phyloP scores from a whole-genome alignment of 805 yeast species.

The Wickerhamomyces kurtzmanii region DNA sequence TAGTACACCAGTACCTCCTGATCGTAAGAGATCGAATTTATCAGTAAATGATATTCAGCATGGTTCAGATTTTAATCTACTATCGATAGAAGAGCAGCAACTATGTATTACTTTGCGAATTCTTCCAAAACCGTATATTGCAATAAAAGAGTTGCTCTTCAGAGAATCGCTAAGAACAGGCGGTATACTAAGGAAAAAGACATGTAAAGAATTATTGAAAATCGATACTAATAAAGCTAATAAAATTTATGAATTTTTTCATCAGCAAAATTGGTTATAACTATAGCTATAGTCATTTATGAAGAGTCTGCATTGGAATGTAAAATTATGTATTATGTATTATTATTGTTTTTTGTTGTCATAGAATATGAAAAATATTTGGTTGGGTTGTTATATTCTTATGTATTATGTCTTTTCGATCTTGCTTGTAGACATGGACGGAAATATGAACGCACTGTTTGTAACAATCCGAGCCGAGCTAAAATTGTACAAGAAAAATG shows the following conservation, averaged over 20 bases:
- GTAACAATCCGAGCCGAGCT: no score
- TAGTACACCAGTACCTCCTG: constrained; percentile 11
- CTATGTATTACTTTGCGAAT: constrained; percentile 78
- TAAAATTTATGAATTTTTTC: constrained; percentile 86
- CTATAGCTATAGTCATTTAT: constrained; percentile 2
- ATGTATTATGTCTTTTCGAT: no score
- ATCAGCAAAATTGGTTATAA: constrained; percentile 78
- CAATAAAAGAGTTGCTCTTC: constrained; percentile 82
- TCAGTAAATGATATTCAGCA: constrained; percentile 61
- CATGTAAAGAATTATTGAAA: constrained; percentile 75
- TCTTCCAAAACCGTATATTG: constrained; percentile 87
- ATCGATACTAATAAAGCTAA: constrained; percentile 83
- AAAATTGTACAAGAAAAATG: no score
- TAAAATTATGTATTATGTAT: not conserved
- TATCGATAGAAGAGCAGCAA: constrained; percentile 82
- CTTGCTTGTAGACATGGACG: no score
- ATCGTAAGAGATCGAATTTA: no score
- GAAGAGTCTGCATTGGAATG: not conserved
- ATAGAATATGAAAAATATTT: no score
- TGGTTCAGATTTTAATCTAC: constrained; percentile 72
- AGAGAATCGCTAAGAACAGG: constrained; percentile 81
- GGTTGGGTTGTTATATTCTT: no score
- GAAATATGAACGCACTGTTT: no score
- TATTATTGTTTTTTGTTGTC: no score
- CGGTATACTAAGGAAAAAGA: constrained; percentile 73